These are phyloP conservation scores for Flaveria ramosissima DNA, from an alignment of 129 eudicot species.

Conservation along the genomic window DNA sequence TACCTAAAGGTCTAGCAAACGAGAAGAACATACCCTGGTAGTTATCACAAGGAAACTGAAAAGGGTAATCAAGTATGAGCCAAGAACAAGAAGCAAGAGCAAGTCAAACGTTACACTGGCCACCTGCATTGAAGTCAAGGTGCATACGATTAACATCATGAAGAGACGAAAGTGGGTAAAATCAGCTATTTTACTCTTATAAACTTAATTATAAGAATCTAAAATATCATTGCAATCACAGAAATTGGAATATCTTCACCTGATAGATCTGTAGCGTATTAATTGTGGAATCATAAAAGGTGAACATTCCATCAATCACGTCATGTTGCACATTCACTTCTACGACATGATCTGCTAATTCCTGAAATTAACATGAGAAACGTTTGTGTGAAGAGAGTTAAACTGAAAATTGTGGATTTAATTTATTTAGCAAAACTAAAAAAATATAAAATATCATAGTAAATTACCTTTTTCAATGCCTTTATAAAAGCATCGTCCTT, in stretches of 20 bases:
- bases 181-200: neutral
- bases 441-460: neutral
- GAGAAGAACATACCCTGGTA: conserved; percentile 64
- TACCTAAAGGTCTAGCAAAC: conserved; percentile 4
- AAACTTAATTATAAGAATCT: neutral
- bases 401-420: neutral
- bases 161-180: neutral
- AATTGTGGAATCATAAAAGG: conserved; percentile 81
- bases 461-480: conserved; percentile 78
- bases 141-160: conserved; percentile 12
- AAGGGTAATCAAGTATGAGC: conserved; percentile 87
- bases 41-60: conserved; percentile 83
- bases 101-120: conserved; percentile 97
- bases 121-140: conserved; percentile 56
- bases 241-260: conserved; percentile 39
- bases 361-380: conserved; percentile 45
- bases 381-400: neutral
- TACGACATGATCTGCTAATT: conserved; percentile 76
- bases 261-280: conserved; percentile 79
- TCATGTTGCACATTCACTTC: conserved; percentile 91
- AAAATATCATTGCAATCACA: neutral
- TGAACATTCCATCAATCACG: conserved; percentile 76
- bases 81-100: conserved; percentile 79
- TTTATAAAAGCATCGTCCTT: conserved; percentile 65
- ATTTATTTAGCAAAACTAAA: neutral